phyloP scores from a whole-genome alignment of 1,284 basidiomycete genomes.

The Boletellus dicymbophilus region DNA sequence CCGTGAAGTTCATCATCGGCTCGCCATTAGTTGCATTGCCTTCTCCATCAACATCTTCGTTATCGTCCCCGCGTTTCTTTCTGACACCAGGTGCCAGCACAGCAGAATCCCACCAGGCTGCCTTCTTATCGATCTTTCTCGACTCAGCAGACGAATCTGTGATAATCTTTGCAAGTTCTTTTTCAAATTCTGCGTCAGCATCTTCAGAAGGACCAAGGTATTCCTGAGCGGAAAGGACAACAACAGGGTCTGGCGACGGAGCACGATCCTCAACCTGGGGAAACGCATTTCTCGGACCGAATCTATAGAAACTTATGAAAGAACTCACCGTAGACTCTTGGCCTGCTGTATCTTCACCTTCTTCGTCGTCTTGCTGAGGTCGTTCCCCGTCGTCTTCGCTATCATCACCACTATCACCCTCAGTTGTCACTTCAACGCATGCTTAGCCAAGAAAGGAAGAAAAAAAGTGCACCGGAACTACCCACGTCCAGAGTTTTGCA shows the following conservation, averaged over 20 bases:
- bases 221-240: conserved; percentile 70
- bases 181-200: conserved; percentile 91
- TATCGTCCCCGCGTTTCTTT: conserved; percentile 59
- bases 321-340: conserved; percentile 54
- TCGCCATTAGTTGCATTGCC: conserved; percentile 37
- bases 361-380: conserved; percentile 53
- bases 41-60: conserved; percentile 47
- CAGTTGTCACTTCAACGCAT: conserved; percentile 37
- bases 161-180: conserved; percentile 95
- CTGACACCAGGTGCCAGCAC: conserved; percentile 65
- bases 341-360: conserved; percentile 48
- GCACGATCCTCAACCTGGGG: conserved; percentile 64
- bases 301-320: background rate
- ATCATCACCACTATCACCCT: conserved; percentile 72
- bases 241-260: conserved; percentile 74
- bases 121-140: conserved; percentile 84
- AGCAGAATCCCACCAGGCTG: conserved; percentile 86
- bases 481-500: conserved; percentile 60
- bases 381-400: conserved; percentile 65
- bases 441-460: conserved; percentile 8
- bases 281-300: conserved; percentile 5
- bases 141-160: conserved; percentile 83
- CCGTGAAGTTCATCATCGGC: conserved; percentile 87
- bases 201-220: conserved; percentile 79
- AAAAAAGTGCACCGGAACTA: conserved; percentile 5